These are phyloP conservation scores for Iodosphaeria phyllophila DNA, from an alignment of 2,329 filamentous ascomycete genomes.

Conservation along the genomic window DNA sequence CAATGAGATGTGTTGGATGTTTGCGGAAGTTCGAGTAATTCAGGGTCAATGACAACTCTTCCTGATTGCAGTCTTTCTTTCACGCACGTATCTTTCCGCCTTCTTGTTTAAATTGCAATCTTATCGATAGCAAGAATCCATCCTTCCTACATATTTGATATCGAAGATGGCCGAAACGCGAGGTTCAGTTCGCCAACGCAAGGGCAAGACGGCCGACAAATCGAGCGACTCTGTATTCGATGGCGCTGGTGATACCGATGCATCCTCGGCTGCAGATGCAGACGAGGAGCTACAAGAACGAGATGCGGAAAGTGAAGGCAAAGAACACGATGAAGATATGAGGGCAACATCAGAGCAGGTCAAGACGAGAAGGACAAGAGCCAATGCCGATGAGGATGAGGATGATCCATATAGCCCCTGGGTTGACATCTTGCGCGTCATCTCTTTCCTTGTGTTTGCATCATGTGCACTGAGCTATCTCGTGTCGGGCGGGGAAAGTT, in stretches of 20 bases:
- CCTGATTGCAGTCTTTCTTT: no score
- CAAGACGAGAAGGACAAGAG: no score
- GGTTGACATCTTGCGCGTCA: constrained; percentile 51
- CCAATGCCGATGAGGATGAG: constrained; percentile 44
- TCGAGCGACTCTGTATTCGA: constrained; percentile 6
- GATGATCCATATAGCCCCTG: constrained; percentile 38
- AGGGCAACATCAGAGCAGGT: no score
- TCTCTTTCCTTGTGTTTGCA: constrained; percentile 46
- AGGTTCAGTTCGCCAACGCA: constrained; percentile 23
- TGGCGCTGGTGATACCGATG: constrained; percentile 1
- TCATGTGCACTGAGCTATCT: constrained; percentile 60
- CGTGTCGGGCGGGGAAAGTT: constrained; percentile 49
- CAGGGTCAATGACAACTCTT: no score
- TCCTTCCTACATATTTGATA: no score
- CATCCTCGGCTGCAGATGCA: constrained; percentile 7
- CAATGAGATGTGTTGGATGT: no score
- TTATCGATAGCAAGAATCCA: no score
- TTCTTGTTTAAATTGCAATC: no score
- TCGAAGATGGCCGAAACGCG: constrained; percentile 7
- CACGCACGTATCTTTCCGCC: no score
- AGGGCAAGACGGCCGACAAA: constrained; percentile 11
- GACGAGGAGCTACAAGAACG: constrained; percentile 10
- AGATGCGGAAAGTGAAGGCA: constrained; percentile 6
- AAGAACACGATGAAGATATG: constrained; percentile 12
- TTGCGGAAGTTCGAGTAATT: no score